Evolutionary conservation across 2,329 filamentous ascomycete species (phyloP), one percentile per base, ranked within the genome.

Genomic region (Truncatella angustata): DNA sequence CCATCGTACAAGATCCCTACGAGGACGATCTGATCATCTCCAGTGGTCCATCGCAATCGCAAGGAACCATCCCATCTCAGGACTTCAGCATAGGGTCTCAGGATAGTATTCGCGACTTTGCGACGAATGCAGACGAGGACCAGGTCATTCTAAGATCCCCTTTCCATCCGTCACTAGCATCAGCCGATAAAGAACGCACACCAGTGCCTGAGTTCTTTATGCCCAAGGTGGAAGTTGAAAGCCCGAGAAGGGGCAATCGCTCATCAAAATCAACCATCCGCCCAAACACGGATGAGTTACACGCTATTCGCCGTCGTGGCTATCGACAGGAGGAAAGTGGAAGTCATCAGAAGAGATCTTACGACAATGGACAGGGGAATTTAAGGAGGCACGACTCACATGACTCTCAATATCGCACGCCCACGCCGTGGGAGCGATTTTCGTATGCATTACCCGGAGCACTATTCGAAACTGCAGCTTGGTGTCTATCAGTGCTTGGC

Each of bases 61-160:
- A 80, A 51, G 60, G 72, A 3, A 71, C 74, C 1, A 21, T 36
- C 4, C 71, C 71, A 39, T 72, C 68, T 43, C 71, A 72, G 47
- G 63, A 56, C 21, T 66, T 68, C 53, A 75, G 72, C 59, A 66
- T 75, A 34, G 68, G 61, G n/a, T 82, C 80, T 0, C 79, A 82
- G 58, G 80, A 83, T 61, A 81, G 77, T 63, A 76, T 83, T 55
- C 72, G 77, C 51, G 75, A 78, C 60, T 83, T 82, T 53, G 68
- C 74, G 43, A 73, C 70, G 53, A 74, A 73, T 53, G 79, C 78
- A 49, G 78, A 81, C 49, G 80, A 84, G 58, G 78, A 82, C 43
- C 73, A 76, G 51, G 73, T 81, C 30, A 80, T 84, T 47, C 63
- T 81, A 35, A 72, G 78, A 20, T 73, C 78, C 24, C 80, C 80